Conservation (phyloP, 495 filamentous ascomycete genomes). For the Schizothecium vesticola region DNA sequence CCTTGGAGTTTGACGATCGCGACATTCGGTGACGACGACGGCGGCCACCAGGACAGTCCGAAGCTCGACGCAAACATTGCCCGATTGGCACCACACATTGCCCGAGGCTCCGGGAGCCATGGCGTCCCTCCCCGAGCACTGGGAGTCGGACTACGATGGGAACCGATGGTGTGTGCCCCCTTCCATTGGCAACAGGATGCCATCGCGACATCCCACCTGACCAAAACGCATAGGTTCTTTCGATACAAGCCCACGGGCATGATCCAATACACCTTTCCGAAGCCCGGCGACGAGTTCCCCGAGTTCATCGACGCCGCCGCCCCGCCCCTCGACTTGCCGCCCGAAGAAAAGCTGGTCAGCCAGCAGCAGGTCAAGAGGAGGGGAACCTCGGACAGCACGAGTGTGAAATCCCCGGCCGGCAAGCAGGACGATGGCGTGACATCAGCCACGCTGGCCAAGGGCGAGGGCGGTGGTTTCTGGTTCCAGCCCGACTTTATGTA, state of each 20-base stretch:
- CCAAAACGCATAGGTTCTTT: conserved; percentile 25
- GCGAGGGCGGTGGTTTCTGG: conserved; percentile 25
- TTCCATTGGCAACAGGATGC: not conserved
- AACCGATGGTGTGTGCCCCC: conserved; percentile 30
- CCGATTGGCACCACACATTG: not conserved
- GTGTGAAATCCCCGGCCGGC: not conserved
- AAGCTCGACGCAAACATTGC: not conserved
- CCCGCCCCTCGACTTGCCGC: conserved; percentile 29
- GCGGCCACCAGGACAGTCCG: no score
- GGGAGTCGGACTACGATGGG: conserved; percentile 47
- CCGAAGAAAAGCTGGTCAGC: conserved; percentile 33
- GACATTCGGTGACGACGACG: not conserved
- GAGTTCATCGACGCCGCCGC: conserved; percentile 36
- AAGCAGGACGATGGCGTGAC: conserved; percentile 12
- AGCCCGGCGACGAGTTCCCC: conserved; percentile 46
- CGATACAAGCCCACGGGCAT: conserved; percentile 42
- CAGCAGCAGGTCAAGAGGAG: conserved; percentile 31
- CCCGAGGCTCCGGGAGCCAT: conserved; percentile 14
- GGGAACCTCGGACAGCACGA: conserved; percentile 17
- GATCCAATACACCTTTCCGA: conserved; percentile 45
- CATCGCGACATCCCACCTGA: not conserved
- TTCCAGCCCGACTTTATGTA: conserved; percentile 43
- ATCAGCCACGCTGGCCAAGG: conserved; percentile 13
- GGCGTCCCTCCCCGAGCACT: conserved; percentile 39
- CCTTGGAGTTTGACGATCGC: not conserved